A percentile compares a stretch with the other conserved stretches of the same genome.
Conservation (phyloP, 345 rosid genomes). For the Citrus maxima region DNA sequence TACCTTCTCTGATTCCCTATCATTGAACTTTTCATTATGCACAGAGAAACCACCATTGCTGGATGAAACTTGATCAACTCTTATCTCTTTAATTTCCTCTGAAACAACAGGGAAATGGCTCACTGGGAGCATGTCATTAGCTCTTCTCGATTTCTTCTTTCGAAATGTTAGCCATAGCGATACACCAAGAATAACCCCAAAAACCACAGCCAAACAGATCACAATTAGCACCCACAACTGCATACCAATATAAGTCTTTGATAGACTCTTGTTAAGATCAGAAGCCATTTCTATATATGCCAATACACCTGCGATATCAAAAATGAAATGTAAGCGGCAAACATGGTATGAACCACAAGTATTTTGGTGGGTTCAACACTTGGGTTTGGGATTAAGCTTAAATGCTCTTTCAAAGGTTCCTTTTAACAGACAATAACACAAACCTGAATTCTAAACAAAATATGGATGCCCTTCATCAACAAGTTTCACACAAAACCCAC, state of each 20-base stretch:
- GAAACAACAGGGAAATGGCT: slow-evolving; percentile 44
- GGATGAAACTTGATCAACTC: slow-evolving; percentile 75
- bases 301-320: slow-evolving; percentile 32
- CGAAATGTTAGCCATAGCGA: slow-evolving; percentile 77
- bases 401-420: neutral
- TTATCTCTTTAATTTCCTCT: slow-evolving; percentile 87
- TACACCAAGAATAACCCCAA: slow-evolving; percentile 49
- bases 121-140: slow-evolving; percentile 45
- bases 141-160: slow-evolving; percentile 64
- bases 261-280: slow-evolving; percentile 52
- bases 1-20: slow-evolving; percentile 65
- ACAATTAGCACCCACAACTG: slow-evolving; percentile 74
- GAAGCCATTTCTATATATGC: slow-evolving; percentile 50
- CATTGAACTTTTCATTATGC: slow-evolving; percentile 50
- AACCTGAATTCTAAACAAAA: slow-evolving; percentile 3
- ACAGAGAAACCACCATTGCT: slow-evolving; percentile 37
- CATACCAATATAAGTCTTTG: slow-evolving; percentile 51
- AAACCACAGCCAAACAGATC: slow-evolving; percentile 50
- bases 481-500: slow-evolving; percentile 8
- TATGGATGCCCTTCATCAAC: neutral
- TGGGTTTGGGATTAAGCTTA: neutral
- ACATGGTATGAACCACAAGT: neutral
- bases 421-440: neutral
- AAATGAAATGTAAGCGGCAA: neutral
- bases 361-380: neutral